A percentile compares a stretch with the other conserved stretches of the same genome.
These are phyloP conservation scores for Diaporthe ilicicola DNA, from an alignment of 2,329 filamentous ascomycete genomes.

Conservation along the genomic window DNA sequence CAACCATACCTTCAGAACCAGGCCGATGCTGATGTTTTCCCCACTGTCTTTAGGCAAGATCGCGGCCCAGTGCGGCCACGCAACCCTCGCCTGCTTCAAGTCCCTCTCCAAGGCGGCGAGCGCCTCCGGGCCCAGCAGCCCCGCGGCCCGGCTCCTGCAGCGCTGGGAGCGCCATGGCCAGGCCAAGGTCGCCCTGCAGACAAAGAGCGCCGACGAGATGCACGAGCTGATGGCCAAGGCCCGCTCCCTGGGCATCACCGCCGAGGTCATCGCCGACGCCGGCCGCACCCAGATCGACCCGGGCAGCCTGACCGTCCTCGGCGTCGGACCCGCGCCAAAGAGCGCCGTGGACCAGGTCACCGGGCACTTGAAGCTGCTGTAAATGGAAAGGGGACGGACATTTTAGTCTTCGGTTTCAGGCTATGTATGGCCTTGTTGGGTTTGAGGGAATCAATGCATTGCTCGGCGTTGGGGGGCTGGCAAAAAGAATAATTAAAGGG, in stretches of 20 bases:
- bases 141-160: constrained; percentile 71
- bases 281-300: constrained; percentile 95
- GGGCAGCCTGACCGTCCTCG: constrained; percentile 91
- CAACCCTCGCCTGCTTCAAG: constrained; percentile 98
- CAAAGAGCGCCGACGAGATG: constrained; percentile 86
- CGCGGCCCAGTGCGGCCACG: constrained; percentile 92
- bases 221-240: constrained; percentile 79
- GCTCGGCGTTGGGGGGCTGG: constrained; percentile 32
- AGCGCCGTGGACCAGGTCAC: constrained; percentile 88
- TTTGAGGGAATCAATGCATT: constrained; percentile 34
- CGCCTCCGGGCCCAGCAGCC: constrained; percentile 55
- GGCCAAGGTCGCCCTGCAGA: constrained; percentile 92
- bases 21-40: neutral
- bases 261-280: constrained; percentile 93
- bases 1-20: too few relatives aligned
- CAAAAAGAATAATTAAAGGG: neutral
- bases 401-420: neutral
- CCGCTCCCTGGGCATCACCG: constrained; percentile 82
- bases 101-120: constrained; percentile 67
- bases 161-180: constrained; percentile 90
- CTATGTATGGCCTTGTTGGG: neutral
- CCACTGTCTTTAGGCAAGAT: constrained; percentile 81
- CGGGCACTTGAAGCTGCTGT: constrained; percentile 84
- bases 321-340: constrained; percentile 83
- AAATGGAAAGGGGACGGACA: constrained; percentile 33